Conservation (phyloP, 352 stramenopile species). For the Aphanomyces astaci region DNA sequence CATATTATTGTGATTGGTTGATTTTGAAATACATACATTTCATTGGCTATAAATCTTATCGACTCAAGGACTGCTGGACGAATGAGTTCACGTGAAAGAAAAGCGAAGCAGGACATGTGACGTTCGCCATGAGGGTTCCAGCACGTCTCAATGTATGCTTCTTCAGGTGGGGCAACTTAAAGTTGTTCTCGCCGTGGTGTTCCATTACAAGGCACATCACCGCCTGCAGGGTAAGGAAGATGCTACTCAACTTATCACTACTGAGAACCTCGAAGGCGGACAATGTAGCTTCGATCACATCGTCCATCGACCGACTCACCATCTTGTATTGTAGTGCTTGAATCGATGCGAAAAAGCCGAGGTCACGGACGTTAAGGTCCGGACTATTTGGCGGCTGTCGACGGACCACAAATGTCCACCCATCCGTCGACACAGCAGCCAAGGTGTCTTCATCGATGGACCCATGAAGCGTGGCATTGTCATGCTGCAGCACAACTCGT, state of each 20-base stretch:
- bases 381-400: too few species aligned
- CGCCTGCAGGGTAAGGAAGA: slow-evolving; percentile 21
- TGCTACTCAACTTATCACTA: background rate
- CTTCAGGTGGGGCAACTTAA: background rate
- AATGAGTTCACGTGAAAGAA: background rate
- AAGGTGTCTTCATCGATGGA: slow-evolving; percentile 20
- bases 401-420: too few species aligned
- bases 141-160: too few species aligned
- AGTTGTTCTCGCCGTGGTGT: background rate
- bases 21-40: too few species aligned
- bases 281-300: slow-evolving; percentile 27
- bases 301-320: slow-evolving; percentile 23
- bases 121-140: background rate
- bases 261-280: slow-evolving; percentile 8
- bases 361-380: too few species aligned
- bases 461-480: slow-evolving; percentile 28
- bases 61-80: background rate
- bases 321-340: too few species aligned
- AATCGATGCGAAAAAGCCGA: too few species aligned
- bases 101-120: background rate
- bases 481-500: slow-evolving; percentile 23
- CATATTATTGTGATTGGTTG: too few species aligned
- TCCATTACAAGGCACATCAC: slow-evolving; percentile 6
- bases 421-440: too few species aligned
- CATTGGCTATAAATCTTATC: too few species aligned